phyloP scores from a whole-genome alignment of 352 stramenopile species.

The Phytophthora idaei region DNA sequence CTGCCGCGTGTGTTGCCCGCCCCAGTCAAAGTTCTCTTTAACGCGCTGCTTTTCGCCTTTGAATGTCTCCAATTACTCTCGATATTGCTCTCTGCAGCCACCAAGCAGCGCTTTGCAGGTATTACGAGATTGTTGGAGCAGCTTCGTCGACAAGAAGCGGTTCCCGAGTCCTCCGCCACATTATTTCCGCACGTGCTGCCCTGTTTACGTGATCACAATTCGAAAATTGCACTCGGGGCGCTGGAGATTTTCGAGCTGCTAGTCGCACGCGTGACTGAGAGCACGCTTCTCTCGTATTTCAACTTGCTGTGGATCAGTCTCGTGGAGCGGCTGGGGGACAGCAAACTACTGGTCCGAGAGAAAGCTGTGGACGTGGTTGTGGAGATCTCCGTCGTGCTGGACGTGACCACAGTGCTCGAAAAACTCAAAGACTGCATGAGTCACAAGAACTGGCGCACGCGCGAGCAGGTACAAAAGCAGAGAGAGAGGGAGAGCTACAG shows the following conservation, averaged over 20 bases:
- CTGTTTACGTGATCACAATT: slow-evolving; percentile 87
- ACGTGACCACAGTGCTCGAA: slow-evolving; percentile 64
- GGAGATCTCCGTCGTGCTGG: slow-evolving; percentile 64
- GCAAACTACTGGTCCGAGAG: slow-evolving; percentile 71
- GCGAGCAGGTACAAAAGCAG: slow-evolving; percentile 64
- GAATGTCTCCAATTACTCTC: background rate
- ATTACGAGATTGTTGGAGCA: slow-evolving; percentile 60
- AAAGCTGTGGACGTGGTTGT: slow-evolving; percentile 81
- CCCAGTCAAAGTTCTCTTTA: background rate
- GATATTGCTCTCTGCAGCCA: slow-evolving; percentile 44
- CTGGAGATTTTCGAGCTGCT: slow-evolving; percentile 71
- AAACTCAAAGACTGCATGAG: slow-evolving; percentile 42
- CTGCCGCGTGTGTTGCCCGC: background rate
- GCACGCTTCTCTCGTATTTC: slow-evolving; percentile 53
- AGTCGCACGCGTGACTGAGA: slow-evolving; percentile 50
- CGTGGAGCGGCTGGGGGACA: slow-evolving; percentile 79
- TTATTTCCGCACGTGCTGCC: slow-evolving; percentile 63
- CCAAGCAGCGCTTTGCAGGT: slow-evolving; percentile 81
- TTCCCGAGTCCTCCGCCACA: slow-evolving; percentile 44
- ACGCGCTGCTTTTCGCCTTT: background rate
- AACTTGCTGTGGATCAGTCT: slow-evolving; percentile 75
- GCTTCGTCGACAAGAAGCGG: slow-evolving; percentile 35
- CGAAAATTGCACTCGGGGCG: slow-evolving; percentile 71
- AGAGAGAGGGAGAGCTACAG: background rate
- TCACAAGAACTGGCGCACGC: slow-evolving; percentile 88